Evolutionary conservation across 2,329 filamentous ascomycete genomes (phyloP).

Genomic region (Beauveria pseudobassiana): DNA sequence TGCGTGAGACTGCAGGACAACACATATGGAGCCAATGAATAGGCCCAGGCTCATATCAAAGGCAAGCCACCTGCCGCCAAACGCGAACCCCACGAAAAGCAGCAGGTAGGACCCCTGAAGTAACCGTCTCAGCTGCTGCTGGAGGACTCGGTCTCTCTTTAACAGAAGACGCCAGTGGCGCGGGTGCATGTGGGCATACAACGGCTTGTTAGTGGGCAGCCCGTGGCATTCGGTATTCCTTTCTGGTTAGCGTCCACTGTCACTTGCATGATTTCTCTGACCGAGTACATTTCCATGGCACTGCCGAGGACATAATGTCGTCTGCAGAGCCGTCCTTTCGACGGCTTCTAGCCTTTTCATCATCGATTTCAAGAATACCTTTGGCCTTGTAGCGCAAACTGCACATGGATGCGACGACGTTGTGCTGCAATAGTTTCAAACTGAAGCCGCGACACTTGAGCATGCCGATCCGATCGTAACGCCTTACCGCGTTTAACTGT

Average conservation of each 20-base stretch:
- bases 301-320: conserved; percentile 7
- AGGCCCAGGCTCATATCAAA: too few relatives aligned
- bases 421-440: not conserved
- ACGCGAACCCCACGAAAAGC: not conserved
- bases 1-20: not conserved
- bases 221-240: conserved; percentile 9
- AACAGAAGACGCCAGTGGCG: not conserved
- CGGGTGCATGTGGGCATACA: conserved; percentile 10
- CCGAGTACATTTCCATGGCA: conserved; percentile 1
- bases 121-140: not conserved
- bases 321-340: not conserved
- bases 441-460: not conserved
- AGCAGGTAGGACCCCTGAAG: not conserved
- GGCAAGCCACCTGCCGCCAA: not conserved
- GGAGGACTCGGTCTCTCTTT: conserved; percentile 3
- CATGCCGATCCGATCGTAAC: not conserved
- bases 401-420: not conserved
- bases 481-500: not conserved
- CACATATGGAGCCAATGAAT: not conserved
- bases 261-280: conserved; percentile 10
- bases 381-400: not conserved
- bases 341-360: not conserved
- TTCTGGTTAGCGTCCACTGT: conserved; percentile 11
- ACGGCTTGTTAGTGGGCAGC: conserved; percentile 10
- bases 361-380: not conserved